phyloP scores from a whole-genome alignment of 2,329 filamentous ascomycete species.

The Nothophoma quercina region DNA sequence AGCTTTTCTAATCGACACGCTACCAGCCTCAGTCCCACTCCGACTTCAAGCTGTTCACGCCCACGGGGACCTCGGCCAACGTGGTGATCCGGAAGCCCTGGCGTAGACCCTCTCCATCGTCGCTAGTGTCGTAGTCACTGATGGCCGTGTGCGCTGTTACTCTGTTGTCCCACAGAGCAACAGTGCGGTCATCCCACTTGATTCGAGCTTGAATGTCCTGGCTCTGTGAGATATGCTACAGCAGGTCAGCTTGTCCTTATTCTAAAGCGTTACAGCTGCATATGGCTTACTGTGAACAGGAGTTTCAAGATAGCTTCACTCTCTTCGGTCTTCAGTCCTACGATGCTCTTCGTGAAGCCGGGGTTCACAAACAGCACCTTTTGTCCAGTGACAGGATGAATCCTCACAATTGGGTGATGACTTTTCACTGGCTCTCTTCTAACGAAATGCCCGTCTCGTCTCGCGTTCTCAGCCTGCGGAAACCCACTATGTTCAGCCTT shows the following conservation, averaged over 20 bases:
- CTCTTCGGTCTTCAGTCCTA: constrained; percentile 81
- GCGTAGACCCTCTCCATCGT: constrained; percentile 31
- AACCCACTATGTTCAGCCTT: constrained; percentile 77
- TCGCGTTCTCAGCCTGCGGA: constrained; percentile 76
- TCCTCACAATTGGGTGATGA: constrained; percentile 67
- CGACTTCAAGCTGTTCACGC: constrained; percentile 29
- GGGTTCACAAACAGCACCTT: constrained; percentile 83
- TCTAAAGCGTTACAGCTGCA: not conserved
- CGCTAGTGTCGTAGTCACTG: constrained; percentile 64
- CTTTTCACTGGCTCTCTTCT: constrained; percentile 47
- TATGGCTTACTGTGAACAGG: constrained; percentile 60
- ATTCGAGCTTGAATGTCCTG: constrained; percentile 75
- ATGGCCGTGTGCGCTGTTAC: constrained; percentile 79
- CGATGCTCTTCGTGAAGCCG: constrained; percentile 80
- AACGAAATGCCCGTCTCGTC: constrained; percentile 24
- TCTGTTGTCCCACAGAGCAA: constrained; percentile 84
- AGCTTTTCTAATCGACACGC: no score
- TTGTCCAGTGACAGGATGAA: constrained; percentile 78
- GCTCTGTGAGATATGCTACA: constrained; percentile 71
- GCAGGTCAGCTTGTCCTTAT: constrained; percentile 40
- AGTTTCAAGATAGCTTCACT: constrained; percentile 77
- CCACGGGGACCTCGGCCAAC: constrained; percentile 28
- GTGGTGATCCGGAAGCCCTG: constrained; percentile 38
- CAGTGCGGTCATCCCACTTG: constrained; percentile 77
- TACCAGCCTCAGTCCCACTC: constrained; percentile 26